A percentile compares a stretch with the other conserved stretches of the same genome.
These are phyloP conservation scores for Cordyceps fumosorosea DNA, from an alignment of 2,329 filamentous ascomycete species.

Conservation along the genomic window DNA sequence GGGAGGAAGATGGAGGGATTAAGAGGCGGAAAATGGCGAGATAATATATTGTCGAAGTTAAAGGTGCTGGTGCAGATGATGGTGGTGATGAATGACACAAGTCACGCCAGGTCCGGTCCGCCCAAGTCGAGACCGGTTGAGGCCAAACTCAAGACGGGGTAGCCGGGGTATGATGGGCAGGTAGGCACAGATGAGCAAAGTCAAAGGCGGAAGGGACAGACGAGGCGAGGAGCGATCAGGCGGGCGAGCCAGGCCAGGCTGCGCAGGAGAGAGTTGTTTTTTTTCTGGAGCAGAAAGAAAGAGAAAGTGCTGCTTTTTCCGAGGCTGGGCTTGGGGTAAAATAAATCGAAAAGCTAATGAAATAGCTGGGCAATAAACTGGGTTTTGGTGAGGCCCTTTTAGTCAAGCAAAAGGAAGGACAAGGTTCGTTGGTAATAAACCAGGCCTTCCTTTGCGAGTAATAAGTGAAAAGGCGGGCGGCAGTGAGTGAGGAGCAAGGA, in stretches of 20 bases:
- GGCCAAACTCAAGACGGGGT: neutral
- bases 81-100: conserved; percentile 4
- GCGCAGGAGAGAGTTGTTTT: neutral
- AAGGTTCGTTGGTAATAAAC: too few species aligned
- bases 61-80: neutral
- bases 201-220: neutral
- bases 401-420: too few species aligned
- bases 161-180: too few species aligned
- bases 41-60: neutral
- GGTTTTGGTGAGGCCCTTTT: too few species aligned
- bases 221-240: conserved; percentile 2
- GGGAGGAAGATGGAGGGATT: neutral
- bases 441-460: too few species aligned
- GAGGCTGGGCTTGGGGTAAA: too few species aligned
- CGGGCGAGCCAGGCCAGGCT: neutral
- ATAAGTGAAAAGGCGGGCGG: neutral
- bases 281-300: too few species aligned
- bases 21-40: neutral
- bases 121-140: neutral
- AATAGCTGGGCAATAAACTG: too few species aligned
- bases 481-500: neutral
- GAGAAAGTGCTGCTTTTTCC: too few species aligned
- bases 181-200: neutral
- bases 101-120: conserved; percentile 7
- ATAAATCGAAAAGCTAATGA: too few species aligned